phyloP scores from a whole-genome alignment of 768 basidiomycete species.

The Mycena filopes region DNA sequence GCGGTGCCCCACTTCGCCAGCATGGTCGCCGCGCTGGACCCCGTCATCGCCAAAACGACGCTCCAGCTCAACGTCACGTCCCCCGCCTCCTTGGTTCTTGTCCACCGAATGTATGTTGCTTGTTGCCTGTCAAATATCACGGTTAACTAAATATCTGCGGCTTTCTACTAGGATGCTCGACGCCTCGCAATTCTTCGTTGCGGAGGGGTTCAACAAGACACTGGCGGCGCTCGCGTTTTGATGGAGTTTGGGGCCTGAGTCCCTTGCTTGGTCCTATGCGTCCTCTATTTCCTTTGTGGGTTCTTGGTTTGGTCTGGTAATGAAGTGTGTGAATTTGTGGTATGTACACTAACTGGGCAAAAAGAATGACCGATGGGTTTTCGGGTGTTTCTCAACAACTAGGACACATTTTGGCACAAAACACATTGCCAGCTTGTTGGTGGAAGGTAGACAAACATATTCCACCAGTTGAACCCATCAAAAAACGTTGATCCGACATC shows the following conservation, averaged over 20 bases:
- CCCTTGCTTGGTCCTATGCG: neutral
- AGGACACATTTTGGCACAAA: too few relatives aligned
- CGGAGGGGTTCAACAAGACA: slow-evolving; percentile 26
- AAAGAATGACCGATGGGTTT: too few relatives aligned
- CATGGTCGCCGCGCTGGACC: slow-evolving; percentile 22
- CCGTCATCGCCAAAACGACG: slow-evolving; percentile 18
- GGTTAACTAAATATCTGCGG: neutral
- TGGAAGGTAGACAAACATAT: too few relatives aligned
- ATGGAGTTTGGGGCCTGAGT: neutral
- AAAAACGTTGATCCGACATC: too few relatives aligned
- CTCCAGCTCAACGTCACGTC: slow-evolving; percentile 26
- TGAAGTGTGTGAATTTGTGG: too few relatives aligned
- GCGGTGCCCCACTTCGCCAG: slow-evolving; percentile 16
- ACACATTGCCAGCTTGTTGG: too few relatives aligned
- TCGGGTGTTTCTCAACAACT: too few relatives aligned
- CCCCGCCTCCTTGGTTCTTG: slow-evolving; percentile 20
- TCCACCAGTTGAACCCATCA: too few relatives aligned
- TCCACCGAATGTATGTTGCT: slow-evolving; percentile 23
- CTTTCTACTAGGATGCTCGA: slow-evolving; percentile 23
- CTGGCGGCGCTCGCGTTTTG: slow-evolving; percentile 26
- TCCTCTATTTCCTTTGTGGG: neutral
- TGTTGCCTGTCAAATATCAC: neutral
- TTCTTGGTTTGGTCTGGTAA: too few relatives aligned
- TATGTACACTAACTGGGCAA: too few relatives aligned
- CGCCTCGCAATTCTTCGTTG: slow-evolving; percentile 20